Base-by-base conservation (phyloP, 768 basidiomycete genomes). In the Boletus sp. region DNA sequence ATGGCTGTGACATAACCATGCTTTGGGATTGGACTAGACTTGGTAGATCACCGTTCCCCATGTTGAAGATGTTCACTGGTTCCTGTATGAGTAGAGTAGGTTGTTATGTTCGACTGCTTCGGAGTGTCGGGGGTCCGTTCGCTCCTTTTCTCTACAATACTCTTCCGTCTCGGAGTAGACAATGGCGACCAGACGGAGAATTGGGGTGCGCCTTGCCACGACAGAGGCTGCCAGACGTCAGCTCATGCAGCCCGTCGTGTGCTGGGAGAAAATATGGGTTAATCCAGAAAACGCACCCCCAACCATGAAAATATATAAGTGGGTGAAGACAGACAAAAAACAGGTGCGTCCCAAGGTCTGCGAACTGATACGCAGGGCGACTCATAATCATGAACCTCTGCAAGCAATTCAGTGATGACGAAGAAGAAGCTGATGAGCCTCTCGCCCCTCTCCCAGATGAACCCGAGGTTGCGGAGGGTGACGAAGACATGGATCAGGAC, bases 401-500 rank as follows among this genome's bases (percentile, higher is more conserved):
- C 59, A 68, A 94, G 91, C 89, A 92, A 80, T 94, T 93, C 64
- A 91, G 88, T 65, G 91, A 93, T 65, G 89, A 92, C 56, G 92
- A 93, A 65, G 88, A 82, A 50, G 87, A 85, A 59, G 82, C 76
- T 0, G 89, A 93, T 62, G 89, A 90, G 64, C 90, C 90, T 14
- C 78, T 93, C 28, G 91, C 84, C 1, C 91, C 91, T 17, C 76
- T 93, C 42, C 91, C 89, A 5, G 82, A 83, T 54, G 90, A 92
- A 62, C 82, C 85, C 28, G 90, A 92, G 68, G 82, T 83, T 8
- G 84, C 83, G 1, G 91, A 92, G 35, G 82, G 77, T n/a, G 81
- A 85, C 55, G 89, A 90, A 47, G 90, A 92, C 54, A 79, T 86
- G 69, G 87, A 89, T 54, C 80, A 83, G 58, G 90, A 90, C 52